Evolutionary conservation across 495 filamentous ascomycete genomes (phyloP), one percentile per base, ranked within the genome.

Genomic region (Xylaria scruposa): DNA sequence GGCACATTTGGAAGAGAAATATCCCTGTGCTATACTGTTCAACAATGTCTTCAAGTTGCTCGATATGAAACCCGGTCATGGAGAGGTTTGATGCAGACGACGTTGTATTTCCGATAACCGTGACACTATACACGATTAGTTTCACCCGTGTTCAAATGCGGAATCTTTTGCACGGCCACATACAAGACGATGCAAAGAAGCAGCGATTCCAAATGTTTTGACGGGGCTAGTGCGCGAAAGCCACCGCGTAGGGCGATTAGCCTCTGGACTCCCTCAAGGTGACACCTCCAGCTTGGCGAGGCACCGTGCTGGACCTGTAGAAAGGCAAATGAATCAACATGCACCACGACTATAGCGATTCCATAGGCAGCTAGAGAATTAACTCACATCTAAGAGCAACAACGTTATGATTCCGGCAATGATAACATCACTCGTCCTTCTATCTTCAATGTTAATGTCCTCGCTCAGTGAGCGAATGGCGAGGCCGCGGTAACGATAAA

Each of bases 381-480:
- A 56, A 56, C 53, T 56, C 15, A 56, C 53, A 15, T 56, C 53
- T 56, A 56, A 12, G 24, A 56, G 53, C 24, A 56, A 17, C 53
- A 59, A 29, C 15, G 56, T 59, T n/a, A 36, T 31, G 29, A 59
- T 59, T 3, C 56, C 31, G 15, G 56, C 76, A 56, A 81, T 51
- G 13, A 76, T 67, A 26, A 72, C 67, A 72, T 82, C 67, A 26
- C 75, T 53, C 2, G 68, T 73, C 5, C 74, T 53, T 40, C 51
- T 75, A 13, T 77, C 58, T 44, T 71, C 70, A 0, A 29, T 44
- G 21, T 68, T 58, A 17, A 81, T 72, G 15, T 79, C 73, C 24
- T 81, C 72, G 61, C 70, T 75, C 17, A 79, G 67, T 19, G 80
- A 81, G n/a, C 77, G 81, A 53, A 82, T 73, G 15, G 78, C 71